Evolutionary conservation across 2,329 filamentous ascomycete species (phyloP), one percentile per base, ranked within the genome.

Genomic region (Nothophaeocryptopus gaeumannii): DNA sequence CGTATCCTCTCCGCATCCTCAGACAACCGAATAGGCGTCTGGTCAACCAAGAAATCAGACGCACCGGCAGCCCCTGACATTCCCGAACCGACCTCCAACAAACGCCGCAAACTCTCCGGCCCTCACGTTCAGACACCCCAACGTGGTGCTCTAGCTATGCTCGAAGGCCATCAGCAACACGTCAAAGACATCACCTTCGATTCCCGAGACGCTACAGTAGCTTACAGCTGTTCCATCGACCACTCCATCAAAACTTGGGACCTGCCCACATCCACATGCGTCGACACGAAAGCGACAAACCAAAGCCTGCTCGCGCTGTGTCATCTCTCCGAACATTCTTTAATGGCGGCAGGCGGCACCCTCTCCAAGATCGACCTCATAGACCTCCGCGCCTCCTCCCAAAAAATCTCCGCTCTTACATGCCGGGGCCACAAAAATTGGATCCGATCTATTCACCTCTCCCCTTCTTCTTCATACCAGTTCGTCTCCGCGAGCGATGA

Each of bases 231-330:
- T 15, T 95, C 90, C 13, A 87, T 88, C 74, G 95, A 99, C 74
- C 91, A 96, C 76, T 88, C 88, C 1, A 76, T 97, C 60, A 85
- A 86, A 57, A 97, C 93, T 0, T 87, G 95, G 74, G 93, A 99
- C 74, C 79, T 99, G 39, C 85, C 90, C 0, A 96, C 92, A 1
- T 78, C 82, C 47, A 75, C 78, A 26, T 81, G 88, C 51, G 89
- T 97, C 36, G 88, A 89, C 65, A 89, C 88, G 3, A 79, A 93
- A 49, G 87, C 88, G 1, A 93, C 90, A 0, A 83, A 88, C 49
- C 88, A 96, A 69, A 83, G 90, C 1, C 79, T 99, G 7, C 80
- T 95, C 53, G 90, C 85, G 29, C 77, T 96, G 5, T 80, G 83
- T 56, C 84, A 90, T 5, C 75, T 99, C 11, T 82, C 83, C 1